A percentile compares a stretch with the other conserved stretches of the same genome.
These are phyloP conservation scores for Coix lacrymajobi DNA, from an alignment of 176 grass and related monocot species.

Conservation along the genomic window DNA sequence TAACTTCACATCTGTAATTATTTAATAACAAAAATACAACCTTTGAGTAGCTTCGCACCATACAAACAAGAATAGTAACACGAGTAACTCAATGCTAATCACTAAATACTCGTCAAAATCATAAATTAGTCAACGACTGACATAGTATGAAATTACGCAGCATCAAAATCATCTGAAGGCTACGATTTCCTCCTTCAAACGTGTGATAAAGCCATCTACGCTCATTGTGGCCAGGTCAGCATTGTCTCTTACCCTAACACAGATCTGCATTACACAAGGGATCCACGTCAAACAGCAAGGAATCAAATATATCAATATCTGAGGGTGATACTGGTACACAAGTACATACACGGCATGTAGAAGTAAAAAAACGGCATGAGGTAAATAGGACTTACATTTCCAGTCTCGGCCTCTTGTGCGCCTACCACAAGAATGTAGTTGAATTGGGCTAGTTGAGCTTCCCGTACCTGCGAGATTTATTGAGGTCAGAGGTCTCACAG, in stretches of 20 bases:
- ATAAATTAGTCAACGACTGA: neutral
- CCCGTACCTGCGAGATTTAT: conserved; percentile 62
- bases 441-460: conserved; percentile 88
- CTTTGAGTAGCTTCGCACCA: neutral
- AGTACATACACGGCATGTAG: neutral
- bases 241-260: conserved; percentile 71
- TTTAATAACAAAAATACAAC: neutral
- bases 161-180: conserved; percentile 47
- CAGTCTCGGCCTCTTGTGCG: conserved; percentile 71
- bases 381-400: conserved; percentile 43
- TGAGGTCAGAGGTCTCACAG: too few species aligned
- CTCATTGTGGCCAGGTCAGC: conserved; percentile 52
- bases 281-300: neutral
- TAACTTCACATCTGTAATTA: neutral
- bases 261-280: conserved; percentile 45
- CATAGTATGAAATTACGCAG: neutral
- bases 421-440: conserved; percentile 98
- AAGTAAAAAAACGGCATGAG: neutral
- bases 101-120: neutral
- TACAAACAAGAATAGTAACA: neutral
- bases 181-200: conserved; percentile 58
- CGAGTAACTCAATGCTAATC: neutral
- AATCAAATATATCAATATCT: neutral
- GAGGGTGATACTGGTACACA: neutral
- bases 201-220: conserved; percentile 47